Evolutionary conservation across 148 eudicot species (phyloP), one percentile per base, ranked within the genome.

Genomic region (Vaccinium myrtillus): DNA sequence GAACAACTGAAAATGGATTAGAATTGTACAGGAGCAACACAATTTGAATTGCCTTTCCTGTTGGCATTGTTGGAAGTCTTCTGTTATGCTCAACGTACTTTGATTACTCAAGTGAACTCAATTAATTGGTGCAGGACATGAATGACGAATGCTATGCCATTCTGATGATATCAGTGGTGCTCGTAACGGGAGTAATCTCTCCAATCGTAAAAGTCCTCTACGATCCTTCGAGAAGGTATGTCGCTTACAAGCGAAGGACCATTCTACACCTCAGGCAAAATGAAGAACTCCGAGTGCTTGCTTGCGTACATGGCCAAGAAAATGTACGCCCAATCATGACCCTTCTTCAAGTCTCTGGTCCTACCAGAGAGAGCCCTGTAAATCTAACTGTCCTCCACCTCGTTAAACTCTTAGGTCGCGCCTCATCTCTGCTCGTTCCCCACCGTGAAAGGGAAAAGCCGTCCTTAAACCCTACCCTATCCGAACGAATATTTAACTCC

Each of bases 191-290:
- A 18, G 71, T 79, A 2, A 87, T 91, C 39, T 71, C 86, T 15
- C 81, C 91, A 5, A 58, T 86, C 0, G 79, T 95, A 73, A 85
- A 78, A 21, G 46, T 59, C 67, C 87, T 95, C 14, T 94, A 95
- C 65, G 91, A 91, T 75, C 97, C 98, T 16, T 86, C 89, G 8
- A 83, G 87, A 43, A 90, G 91, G 80, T 95, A 93, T 56, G 84
- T 84, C 2, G 89, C 88, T 36, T 88, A 83, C 30, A 63, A 79
- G 19, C 85, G 76, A 78, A 91, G 90, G 84, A 86, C 87, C 53
- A 90, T 94, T 25, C 59, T 90, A 59, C 85, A 87, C 23, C 82
- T 61, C 73, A 59, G 86, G 70, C 86, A 83, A 1, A 79, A 90
- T 9, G 92, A 89, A 59, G 96, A 93, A 85, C 88, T 93, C 21